Evolutionary conservation across 345 rosid species (phyloP).

Genomic region (Luvunga scandens): DNA sequence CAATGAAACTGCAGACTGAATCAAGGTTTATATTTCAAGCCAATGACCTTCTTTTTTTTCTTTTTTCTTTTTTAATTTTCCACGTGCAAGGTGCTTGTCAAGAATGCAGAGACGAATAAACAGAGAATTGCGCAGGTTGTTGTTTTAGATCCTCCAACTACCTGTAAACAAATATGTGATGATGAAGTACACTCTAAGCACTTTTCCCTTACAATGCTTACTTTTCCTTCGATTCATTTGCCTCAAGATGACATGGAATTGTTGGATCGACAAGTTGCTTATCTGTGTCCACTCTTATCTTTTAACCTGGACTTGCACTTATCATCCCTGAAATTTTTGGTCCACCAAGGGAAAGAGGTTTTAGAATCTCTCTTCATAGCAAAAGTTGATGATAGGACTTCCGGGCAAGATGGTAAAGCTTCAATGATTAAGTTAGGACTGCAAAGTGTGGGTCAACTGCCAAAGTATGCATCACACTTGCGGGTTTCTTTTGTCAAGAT

Average conservation of each 20-base stretch:
- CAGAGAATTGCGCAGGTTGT: constrained; percentile 65
- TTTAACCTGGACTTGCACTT: constrained; percentile 80
- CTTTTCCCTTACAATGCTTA: constrained; percentile 40
- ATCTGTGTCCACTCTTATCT: constrained; percentile 76
- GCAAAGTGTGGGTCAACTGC: constrained; percentile 46
- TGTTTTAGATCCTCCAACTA: constrained; percentile 76
- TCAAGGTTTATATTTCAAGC: not conserved
- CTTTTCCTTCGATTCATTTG: constrained; percentile 57
- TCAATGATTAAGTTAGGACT: constrained; percentile 48
- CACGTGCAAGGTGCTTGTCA: constrained; percentile 51
- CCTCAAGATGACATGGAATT: constrained; percentile 21
- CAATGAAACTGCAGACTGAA: not conserved
- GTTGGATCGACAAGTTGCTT: constrained; percentile 58
- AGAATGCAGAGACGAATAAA: constrained; percentile 46
- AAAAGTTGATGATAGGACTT: constrained; percentile 38
- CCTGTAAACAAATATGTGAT: constrained; percentile 13
- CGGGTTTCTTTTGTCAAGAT: constrained; percentile 84
- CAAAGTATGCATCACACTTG: constrained; percentile 83
- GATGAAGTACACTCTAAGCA: constrained; percentile 17
- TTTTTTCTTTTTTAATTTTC: not conserved
- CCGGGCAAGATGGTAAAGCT: constrained; percentile 24
- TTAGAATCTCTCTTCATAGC: constrained; percentile 57
- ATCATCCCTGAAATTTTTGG: constrained; percentile 66
- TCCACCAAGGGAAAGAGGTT: constrained; percentile 52
- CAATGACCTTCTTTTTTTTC: not conserved